Base-by-base conservation (phyloP, 345 rosid genomes). In the Cochlearia excelsa region DNA sequence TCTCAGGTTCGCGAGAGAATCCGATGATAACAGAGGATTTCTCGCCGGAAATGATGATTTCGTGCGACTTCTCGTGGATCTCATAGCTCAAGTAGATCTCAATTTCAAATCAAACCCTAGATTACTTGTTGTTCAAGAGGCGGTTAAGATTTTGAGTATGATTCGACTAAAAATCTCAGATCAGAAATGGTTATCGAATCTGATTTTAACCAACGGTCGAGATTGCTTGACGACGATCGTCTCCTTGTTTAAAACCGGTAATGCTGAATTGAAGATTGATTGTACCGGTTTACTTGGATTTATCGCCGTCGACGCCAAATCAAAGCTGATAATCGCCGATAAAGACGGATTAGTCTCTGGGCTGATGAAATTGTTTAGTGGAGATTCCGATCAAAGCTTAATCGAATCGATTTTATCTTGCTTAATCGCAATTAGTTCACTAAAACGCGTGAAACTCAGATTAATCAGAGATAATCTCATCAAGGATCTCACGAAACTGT, bases 31-130 rank as follows among this genome's bases (percentile, higher is more conserved):
- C 72, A 64, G 79, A 33, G 76, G 61, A 9, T 79, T 83, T 46
- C 76, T 88, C 44, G 91, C 84, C 29, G 74, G 72, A 45, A 63
- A 78, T 52, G 95, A 81, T 1, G 95, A 85, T 1, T 79, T 86
- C 45, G 69, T 82, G 29, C 35, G 61, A 2, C 68, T 80, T 69
- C 79, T 91, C 28, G 74, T 79, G 26, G 82, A 78, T 67, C 67
- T 86, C 4, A 16, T 16, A 16, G 23, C 23, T 16, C 23, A 16
- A 16, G 69, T 82, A 49, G 82, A 59, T 4, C 67, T 50, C 51
- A 46, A 57, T 64, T 27, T 51, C 5, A 30, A 4, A 26, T 59
- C 69, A 0, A 45, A 73, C 16, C 9, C 52, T n/a, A 71, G 59
- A 47, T 47, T 80, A 50, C 49, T 71, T 6, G 46, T 74, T 5